Evolutionary conservation across 257 asterid genomes (phyloP).

Genomic region (Avicennia marina): DNA sequence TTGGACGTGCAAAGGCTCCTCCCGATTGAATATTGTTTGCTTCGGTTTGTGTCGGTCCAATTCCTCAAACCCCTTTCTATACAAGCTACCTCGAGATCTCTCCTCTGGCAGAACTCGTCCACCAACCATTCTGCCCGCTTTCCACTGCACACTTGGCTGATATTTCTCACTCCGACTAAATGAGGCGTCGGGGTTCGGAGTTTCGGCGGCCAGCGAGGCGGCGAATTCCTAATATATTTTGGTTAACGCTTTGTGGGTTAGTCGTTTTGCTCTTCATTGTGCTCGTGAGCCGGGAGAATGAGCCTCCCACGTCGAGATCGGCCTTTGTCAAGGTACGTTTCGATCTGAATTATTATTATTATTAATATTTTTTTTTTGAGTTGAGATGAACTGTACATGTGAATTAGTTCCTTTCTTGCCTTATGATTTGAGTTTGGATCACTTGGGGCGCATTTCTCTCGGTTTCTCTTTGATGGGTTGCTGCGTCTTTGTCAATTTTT

Average conservation of each 20-base stretch:
- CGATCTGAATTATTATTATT: slow-evolving; percentile 22
- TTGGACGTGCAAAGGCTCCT: no score
- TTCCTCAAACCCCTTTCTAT: no score
- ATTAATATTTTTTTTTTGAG: neutral
- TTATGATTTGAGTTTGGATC: slow-evolving; percentile 4
- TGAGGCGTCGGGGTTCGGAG: slow-evolving; percentile 82
- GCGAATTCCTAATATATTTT: slow-evolving; percentile 54
- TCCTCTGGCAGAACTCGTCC: no score
- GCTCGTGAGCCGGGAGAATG: slow-evolving; percentile 54
- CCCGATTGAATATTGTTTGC: no score
- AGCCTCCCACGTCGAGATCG: slow-evolving; percentile 59
- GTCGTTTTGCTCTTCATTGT: slow-evolving; percentile 55
- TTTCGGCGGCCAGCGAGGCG: slow-evolving; percentile 80
- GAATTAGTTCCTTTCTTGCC: neutral
- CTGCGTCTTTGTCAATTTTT: slow-evolving; percentile 5
- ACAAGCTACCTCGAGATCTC: no score
- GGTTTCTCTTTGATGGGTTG: neutral
- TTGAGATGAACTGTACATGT: neutral
- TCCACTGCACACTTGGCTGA: no score
- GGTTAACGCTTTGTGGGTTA: slow-evolving; percentile 61
- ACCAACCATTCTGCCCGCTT: no score
- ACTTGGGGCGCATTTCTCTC: neutral
- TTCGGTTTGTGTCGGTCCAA: no score
- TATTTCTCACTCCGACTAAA: slow-evolving; percentile 20
- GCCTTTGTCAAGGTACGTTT: slow-evolving; percentile 44